These are phyloP conservation scores for Ganoderma lingzhi DNA, from an alignment of 1,284 basidiomycete genomes.

Conservation along the genomic window DNA sequence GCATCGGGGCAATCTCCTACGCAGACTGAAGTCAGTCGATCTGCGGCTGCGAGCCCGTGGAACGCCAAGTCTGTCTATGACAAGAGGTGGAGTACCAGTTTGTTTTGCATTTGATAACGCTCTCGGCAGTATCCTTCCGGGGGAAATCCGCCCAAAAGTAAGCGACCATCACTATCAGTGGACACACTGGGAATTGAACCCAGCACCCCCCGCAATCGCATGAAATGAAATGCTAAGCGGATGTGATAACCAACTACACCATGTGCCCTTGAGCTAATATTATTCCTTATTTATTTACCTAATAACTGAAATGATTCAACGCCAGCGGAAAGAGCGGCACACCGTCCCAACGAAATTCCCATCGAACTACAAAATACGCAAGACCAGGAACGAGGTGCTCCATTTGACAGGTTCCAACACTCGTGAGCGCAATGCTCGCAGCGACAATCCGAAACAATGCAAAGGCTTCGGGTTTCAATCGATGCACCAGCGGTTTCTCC, in stretches of 20 bases:
- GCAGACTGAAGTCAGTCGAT: neutral
- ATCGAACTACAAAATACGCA: no score
- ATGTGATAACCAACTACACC: constrained; percentile 60
- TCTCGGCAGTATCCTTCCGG: neutral
- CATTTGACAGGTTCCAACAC: neutral
- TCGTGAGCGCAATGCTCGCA: constrained; percentile 20
- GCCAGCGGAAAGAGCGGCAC: neutral
- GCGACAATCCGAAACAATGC: constrained; percentile 12
- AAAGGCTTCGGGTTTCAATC: constrained; percentile 7
- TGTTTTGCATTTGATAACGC: neutral
- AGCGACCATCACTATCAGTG: constrained; percentile 4
- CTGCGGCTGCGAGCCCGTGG: neutral
- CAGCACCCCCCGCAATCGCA: constrained; percentile 42
- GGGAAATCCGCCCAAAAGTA: no score
- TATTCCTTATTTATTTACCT: no score
- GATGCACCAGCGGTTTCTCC: neutral
- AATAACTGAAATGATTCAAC: no score
- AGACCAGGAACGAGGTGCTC: neutral
- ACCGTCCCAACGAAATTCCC: neutral
- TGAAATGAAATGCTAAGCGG: constrained; percentile 48
- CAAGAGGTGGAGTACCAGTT: neutral
- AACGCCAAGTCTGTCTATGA: neutral
- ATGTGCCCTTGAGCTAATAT: constrained; percentile 43
- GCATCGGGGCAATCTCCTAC: neutral
- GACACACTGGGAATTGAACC: constrained; percentile 47